A percentile compares a stretch with the other conserved stretches of the same genome.
Conservation (phyloP, 2,329 filamentous ascomycete genomes). For the Botrytis cinerea region DNA sequence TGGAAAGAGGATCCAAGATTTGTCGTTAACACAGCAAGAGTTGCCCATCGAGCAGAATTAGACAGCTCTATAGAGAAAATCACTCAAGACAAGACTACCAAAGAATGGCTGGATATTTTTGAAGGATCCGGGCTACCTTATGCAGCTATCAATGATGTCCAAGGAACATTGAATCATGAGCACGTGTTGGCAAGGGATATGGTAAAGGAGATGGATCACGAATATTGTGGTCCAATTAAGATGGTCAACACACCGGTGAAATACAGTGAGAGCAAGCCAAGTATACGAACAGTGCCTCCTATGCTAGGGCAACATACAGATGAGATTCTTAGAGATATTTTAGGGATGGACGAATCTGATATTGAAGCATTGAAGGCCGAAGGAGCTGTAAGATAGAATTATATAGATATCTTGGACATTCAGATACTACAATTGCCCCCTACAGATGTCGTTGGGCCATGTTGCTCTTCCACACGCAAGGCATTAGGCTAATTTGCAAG, state of each 20-base stretch:
- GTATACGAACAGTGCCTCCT: conserved; percentile 76
- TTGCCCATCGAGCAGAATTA: conserved; percentile 72
- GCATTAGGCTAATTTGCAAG: not conserved
- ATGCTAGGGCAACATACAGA: conserved; percentile 85
- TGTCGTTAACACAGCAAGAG: conserved; percentile 61
- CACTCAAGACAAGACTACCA: conserved; percentile 75
- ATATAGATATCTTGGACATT: conserved; percentile 9
- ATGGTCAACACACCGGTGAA: conserved; percentile 95
- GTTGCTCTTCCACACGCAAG: not conserved
- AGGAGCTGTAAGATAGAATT: conserved; percentile 61
- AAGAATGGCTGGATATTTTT: conserved; percentile 83
- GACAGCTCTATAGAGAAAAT: conserved; percentile 77
- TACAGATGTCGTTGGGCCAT: not conserved
- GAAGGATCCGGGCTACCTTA: conserved; percentile 95
- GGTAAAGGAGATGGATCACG: conserved; percentile 86
- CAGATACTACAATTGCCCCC: not conserved
- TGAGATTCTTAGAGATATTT: conserved; percentile 66
- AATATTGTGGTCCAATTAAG: conserved; percentile 79
- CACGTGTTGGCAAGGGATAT: conserved; percentile 85
- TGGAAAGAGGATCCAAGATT: conserved; percentile 63
- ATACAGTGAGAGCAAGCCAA: conserved; percentile 79
- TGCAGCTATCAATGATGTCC: conserved; percentile 90
- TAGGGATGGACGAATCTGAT: conserved; percentile 60
- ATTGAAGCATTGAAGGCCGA: conserved; percentile 64
- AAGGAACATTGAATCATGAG: conserved; percentile 77